phyloP scores from a whole-genome alignment of 768 basidiomycete genomes.

The Candolleomyces aberdarensis region DNA sequence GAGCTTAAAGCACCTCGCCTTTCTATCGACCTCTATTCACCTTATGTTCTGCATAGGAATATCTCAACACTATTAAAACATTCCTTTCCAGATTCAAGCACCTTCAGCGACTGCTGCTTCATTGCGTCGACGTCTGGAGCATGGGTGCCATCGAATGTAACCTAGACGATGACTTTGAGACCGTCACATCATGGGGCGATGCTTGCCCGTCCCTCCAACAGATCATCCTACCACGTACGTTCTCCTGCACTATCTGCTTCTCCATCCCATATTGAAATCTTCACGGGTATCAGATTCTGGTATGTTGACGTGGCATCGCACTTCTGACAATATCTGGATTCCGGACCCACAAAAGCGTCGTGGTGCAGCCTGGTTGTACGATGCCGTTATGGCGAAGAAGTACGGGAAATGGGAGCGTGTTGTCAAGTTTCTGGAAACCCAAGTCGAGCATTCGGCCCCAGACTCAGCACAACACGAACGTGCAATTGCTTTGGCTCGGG shows the following conservation, averaged over 20 bases:
- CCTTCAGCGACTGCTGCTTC: constrained; percentile 28
- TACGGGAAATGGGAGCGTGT: constrained; percentile 3
- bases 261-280: background rate
- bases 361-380: constrained; percentile 3
- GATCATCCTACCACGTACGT: constrained; percentile 35
- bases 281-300: constrained; percentile 18
- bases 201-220: constrained; percentile 33
- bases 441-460: background rate
- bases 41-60: constrained; percentile 12
- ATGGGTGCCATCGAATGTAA: constrained; percentile 23
- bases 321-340: constrained; percentile 12
- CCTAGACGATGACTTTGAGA: constrained; percentile 32
- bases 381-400: background rate
- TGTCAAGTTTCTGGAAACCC: background rate
- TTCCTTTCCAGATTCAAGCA: constrained; percentile 28
- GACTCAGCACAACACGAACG: background rate
- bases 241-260: background rate
- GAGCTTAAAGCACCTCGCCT: constrained; percentile 1
- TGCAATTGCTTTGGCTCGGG: background rate
- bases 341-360: constrained; percentile 2
- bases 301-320: constrained; percentile 21
- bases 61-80: constrained; percentile 22
- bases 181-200: constrained; percentile 34
- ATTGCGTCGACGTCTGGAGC: constrained; percentile 31
- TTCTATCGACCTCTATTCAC: background rate